Evolutionary conservation across 139 green algal species (phyloP), one percentile per base, ranked within the genome.

Genomic region (Chlamydomonas eustigma): DNA sequence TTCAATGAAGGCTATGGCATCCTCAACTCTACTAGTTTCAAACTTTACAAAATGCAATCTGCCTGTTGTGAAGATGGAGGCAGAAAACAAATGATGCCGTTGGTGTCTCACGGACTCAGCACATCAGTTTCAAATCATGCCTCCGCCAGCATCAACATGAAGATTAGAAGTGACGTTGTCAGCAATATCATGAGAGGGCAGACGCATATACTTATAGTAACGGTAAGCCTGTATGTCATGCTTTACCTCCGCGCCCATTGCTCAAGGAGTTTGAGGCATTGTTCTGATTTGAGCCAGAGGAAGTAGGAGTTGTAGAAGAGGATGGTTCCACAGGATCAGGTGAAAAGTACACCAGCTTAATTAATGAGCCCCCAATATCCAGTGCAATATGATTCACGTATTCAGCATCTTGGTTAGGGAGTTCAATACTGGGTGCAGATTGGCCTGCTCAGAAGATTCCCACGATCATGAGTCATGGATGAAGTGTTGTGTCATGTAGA

Each of bases 11-110:
- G 92, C 85, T 0, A 99, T 82, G 74, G 80, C 91, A 50, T 97
- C 88, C 3, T 94, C 74, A 6, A 99, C 79, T 18, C 91, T 89
- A 2, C 64, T 80, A 0, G 90, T 98, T 84, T 98, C 93, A 89
- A 98, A 99, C 83, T 98, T 98, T 18, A 97, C 92, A 87, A 99
- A 99, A 84, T 99, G 96, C 67, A 99, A 87, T 51, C 81, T 78
- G 8, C 85, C 85, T 90, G 78, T 22, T 28, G 58, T 52, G 33
- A 52, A 8, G 37, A 30, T 24, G 71, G 8, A 8, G 24, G 5
- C 63, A 70, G 63, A 31, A 70, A 70, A 70, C 32, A 8, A 70
- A 35, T n/a, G n/a, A n/a, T n/a, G n/a, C n/a, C n/a, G n/a, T n/a
- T n/a, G n/a, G n/a, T n/a, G n/a, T n/a, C n/a, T n/a, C n/a, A n/a